Evolutionary conservation across 163 green algal species (phyloP).

Genomic region (Chlamydomonas reinhardtii): DNA sequence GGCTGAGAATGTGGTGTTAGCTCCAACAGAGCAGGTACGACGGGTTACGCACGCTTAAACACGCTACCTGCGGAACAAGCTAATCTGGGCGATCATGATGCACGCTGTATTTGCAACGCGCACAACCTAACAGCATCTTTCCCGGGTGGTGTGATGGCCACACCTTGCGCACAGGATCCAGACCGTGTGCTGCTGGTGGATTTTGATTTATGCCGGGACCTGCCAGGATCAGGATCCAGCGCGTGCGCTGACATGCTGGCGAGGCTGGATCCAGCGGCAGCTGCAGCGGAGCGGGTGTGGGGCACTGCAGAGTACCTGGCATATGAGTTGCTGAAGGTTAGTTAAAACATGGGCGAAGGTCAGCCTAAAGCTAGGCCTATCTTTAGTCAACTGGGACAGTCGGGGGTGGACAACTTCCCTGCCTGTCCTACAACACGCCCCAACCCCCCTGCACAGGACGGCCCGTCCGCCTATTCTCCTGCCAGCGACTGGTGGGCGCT

Average conservation of each 20-base stretch:
- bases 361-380: too few species aligned
- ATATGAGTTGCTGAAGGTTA: not conserved
- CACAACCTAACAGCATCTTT: too few species aligned
- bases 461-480: conserved; percentile 13
- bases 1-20: conserved; percentile 29
- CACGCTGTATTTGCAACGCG: too few species aligned
- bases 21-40: not conserved
- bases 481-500: conserved; percentile 47
- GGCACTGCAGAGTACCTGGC: not conserved
- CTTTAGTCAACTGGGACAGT: too few species aligned
- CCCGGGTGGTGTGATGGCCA: too few species aligned
- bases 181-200: not conserved
- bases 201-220: not conserved
- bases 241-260: too few species aligned
- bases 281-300: not conserved
- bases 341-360: too few species aligned
- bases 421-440: too few species aligned
- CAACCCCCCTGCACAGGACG: not conserved
- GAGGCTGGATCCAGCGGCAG: too few species aligned
- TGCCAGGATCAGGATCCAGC: not conserved
- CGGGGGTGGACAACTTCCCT: too few species aligned
- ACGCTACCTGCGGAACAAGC: too few species aligned
- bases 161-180: not conserved
- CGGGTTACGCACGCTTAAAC: not conserved
- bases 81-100: too few species aligned